These are phyloP conservation scores for Elasticomyces elasticus DNA, from an alignment of 495 filamentous ascomycete genomes.

Conservation along the genomic window DNA sequence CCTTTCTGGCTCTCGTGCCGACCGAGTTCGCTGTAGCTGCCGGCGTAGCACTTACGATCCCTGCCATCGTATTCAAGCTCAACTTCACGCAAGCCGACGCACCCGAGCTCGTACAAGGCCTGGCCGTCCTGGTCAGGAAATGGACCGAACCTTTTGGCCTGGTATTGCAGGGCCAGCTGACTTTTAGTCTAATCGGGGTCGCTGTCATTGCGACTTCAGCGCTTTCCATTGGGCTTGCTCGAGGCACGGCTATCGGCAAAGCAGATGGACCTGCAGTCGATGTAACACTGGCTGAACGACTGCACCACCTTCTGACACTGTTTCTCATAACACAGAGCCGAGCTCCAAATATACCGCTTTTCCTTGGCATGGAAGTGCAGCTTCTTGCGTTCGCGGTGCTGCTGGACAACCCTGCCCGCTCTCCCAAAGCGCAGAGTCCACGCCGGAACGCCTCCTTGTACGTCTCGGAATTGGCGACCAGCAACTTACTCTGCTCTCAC, in stretches of 20 bases:
- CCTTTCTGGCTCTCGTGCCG: conserved; percentile 10
- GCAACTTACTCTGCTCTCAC: conserved; percentile 27
- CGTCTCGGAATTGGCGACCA: conserved; percentile 22
- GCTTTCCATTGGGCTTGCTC: not conserved
- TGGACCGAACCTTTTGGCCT: conserved; percentile 23
- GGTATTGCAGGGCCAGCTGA: conserved; percentile 25
- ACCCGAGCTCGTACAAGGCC: conserved; percentile 61
- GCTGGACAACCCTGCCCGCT: not conserved
- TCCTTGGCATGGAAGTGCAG: conserved; percentile 57
- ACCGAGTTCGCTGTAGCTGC: conserved; percentile 3
- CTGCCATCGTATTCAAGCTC: conserved; percentile 73
- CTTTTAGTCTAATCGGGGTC: conserved; percentile 24
- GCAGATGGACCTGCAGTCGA: not conserved
- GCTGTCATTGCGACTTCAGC: conserved; percentile 8
- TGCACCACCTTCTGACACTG: conserved; percentile 63
- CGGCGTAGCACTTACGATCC: conserved; percentile 31
- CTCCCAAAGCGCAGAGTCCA: not conserved
- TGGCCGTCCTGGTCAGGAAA: conserved; percentile 28
- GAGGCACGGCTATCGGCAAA: not conserved
- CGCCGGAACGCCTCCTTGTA: conserved; percentile 12
- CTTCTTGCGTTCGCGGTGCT: not conserved
- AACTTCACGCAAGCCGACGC: conserved; percentile 74
- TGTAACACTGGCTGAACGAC: conserved; percentile 23
- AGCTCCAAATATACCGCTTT: conserved; percentile 71
- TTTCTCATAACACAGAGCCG: conserved; percentile 82